Base-by-base conservation (phyloP, 2,329 filamentous ascomycete species). In the Botrytis aclada region DNA sequence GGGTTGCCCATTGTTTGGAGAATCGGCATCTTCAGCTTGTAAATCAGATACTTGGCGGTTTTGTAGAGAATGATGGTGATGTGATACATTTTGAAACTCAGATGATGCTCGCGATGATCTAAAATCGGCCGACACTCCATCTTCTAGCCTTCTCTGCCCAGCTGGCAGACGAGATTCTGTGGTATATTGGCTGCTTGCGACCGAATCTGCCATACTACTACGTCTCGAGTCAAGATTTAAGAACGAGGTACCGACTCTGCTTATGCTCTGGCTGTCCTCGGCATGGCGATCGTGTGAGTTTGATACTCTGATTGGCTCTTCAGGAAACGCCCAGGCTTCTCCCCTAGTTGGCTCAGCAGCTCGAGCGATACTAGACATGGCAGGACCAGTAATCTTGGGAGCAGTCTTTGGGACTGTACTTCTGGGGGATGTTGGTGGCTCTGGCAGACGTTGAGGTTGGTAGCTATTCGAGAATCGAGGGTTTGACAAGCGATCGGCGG, bases 291-390 rank as follows among this genome's bases (percentile, higher is more conserved):
- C 80, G 60, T 85, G 86, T 51, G 82, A 84, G 73, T 80, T 86
- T 9, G 84, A 83, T 65, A 84, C 79, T 71, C 86, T 83, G 73
- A 92, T 89, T 70, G 90, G 88, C 71, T 92, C 89, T 79, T 93
- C 92, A 1, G 93, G 92, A 56, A 95, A 95, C 76, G 93, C 93
- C 92, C 93, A 95, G 7, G 93, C 91, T 80, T 92, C 92, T 80
- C 93, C 93, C 81, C 94, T 94, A 18, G 92, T 95, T 8, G 93
- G 92, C 80, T 93, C 91, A 43, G 92, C 90, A 56, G 93, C 93
- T 77, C 85, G 90, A 79, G 88, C 91, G 83, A 86, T 93, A 79
- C 84, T 88, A 82, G 86, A 88, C 70, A 84, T 90, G 76, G 85
- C 91, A 75, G 85, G 92, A 76, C 92, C 92, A 39, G 91, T 93